Conservation (phyloP, 2,329 filamentous ascomycete genomes). For the Xylariaceae sp. region DNA sequence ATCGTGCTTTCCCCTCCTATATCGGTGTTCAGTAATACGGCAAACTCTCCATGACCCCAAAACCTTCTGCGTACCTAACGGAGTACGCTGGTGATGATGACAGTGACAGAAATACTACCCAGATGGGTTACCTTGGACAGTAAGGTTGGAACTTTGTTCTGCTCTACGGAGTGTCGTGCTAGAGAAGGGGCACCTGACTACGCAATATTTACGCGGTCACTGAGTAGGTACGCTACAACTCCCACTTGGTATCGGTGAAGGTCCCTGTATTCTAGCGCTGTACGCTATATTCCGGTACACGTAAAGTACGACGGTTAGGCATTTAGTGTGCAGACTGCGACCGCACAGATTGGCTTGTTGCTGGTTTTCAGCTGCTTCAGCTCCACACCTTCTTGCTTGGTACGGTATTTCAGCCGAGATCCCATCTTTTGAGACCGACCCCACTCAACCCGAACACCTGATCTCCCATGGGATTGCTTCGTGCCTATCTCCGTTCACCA, state of each 20-base stretch:
- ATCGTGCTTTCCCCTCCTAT: conserved; percentile 6
- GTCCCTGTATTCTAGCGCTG: neutral
- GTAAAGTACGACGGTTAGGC: neutral
- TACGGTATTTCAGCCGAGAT: conserved; percentile 10
- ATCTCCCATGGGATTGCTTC: neutral
- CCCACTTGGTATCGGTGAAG: too few species aligned
- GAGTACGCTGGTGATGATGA: too few species aligned
- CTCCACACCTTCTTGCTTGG: conserved; percentile 8
- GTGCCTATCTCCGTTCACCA: neutral
- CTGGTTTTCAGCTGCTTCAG: conserved; percentile 20
- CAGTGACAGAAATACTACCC: neutral
- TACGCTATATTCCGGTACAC: neutral
- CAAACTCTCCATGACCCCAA: neutral
- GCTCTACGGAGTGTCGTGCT: too few species aligned
- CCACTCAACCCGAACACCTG: neutral
- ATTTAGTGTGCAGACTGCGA: neutral
- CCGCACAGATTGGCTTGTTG: neutral
- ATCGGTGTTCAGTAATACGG: neutral
- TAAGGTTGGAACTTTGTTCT: neutral
- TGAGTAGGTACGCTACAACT: too few species aligned
- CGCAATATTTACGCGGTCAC: too few species aligned
- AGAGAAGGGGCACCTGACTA: too few species aligned
- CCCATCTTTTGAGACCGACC: conserved; percentile 5
- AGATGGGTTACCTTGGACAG: neutral
- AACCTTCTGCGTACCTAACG: too few species aligned